These are phyloP conservation scores for Scopulariopsis brevicaulis DNA, from an alignment of 2,329 filamentous ascomycete species.

Conservation along the genomic window DNA sequence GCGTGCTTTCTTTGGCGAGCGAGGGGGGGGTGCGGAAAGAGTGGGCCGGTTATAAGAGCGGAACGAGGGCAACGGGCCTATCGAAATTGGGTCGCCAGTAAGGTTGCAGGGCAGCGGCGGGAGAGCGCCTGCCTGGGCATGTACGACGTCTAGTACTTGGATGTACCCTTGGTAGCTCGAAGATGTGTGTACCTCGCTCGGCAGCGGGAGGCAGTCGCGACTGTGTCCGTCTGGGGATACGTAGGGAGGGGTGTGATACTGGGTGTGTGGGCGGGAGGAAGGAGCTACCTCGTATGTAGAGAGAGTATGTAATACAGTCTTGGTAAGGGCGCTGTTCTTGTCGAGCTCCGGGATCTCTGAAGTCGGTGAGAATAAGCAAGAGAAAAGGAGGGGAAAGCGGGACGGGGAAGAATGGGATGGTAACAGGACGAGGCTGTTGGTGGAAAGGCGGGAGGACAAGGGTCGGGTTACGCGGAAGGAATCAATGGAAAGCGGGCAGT, in stretches of 20 bases:
- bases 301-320: neutral
- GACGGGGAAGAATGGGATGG: neutral
- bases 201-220: constrained; percentile 3
- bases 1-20: constrained; percentile 2
- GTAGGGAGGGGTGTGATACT: constrained; percentile 12
- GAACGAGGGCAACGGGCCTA: neutral
- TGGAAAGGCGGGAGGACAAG: neutral
- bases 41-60: constrained; percentile 5
- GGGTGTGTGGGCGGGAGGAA: constrained; percentile 8
- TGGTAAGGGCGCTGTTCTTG: neutral
- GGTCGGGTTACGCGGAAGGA: neutral
- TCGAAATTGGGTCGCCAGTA: constrained; percentile 5
- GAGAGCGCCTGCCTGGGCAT: constrained; percentile 2
- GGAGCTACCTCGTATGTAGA: neutral
- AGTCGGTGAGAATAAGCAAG: neutral
- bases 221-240: constrained; percentile 5
- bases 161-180: constrained; percentile 4
- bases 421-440: neutral
- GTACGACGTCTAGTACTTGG: neutral
- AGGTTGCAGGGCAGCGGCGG: constrained; percentile 5
- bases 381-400: constrained; percentile 1
- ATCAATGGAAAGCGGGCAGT: neutral
- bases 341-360: neutral
- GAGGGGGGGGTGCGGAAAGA: constrained; percentile 1
- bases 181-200: neutral